Conservation (phyloP, 108 stramenopile genomes). For the Nannochloropsis salina region DNA sequence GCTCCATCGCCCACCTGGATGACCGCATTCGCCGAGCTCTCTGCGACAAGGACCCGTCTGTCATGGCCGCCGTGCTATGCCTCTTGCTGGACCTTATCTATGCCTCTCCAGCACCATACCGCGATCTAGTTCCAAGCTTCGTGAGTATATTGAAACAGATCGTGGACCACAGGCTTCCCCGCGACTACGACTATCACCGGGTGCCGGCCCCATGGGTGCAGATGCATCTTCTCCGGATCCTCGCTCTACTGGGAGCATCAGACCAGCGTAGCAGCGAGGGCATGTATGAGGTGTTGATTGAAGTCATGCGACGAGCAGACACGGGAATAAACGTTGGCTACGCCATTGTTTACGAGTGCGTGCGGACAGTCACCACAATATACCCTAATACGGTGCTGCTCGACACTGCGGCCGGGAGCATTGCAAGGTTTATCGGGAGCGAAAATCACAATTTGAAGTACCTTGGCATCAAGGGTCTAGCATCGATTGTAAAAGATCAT, state of each 20-base stretch:
- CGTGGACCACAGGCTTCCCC: conserved; percentile 85
- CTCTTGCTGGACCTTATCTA: conserved; percentile 75
- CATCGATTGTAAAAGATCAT: conserved; percentile 87
- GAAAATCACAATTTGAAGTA: conserved; percentile 94
- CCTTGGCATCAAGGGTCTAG: conserved; percentile 91
- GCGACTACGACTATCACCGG: conserved; percentile 97
- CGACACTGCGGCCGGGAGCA: conserved; percentile 88
- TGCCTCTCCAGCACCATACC: conserved; percentile 63
- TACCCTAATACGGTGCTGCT: conserved; percentile 92
- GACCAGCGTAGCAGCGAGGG: conserved; percentile 57
- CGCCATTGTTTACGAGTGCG: conserved; percentile 94
- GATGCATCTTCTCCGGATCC: conserved; percentile 82
- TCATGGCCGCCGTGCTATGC: conserved; percentile 84
- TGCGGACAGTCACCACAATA: conserved; percentile 84
- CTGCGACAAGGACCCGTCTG: conserved; percentile 87
- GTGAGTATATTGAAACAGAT: conserved; percentile 95
- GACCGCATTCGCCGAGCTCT: conserved; percentile 79
- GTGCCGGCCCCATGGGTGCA: conserved; percentile 99
- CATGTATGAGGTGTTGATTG: conserved; percentile 93
- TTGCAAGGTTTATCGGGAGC: conserved; percentile 73
- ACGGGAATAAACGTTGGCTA: conserved; percentile 97
- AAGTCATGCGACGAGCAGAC: conserved; percentile 92
- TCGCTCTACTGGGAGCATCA: conserved; percentile 75
- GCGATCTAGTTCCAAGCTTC: conserved; percentile 84
- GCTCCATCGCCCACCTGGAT: conserved; percentile 65